These are phyloP conservation scores for Epipyxis sp. DNA, from an alignment of 108 stramenopile genomes.

Conservation along the genomic window DNA sequence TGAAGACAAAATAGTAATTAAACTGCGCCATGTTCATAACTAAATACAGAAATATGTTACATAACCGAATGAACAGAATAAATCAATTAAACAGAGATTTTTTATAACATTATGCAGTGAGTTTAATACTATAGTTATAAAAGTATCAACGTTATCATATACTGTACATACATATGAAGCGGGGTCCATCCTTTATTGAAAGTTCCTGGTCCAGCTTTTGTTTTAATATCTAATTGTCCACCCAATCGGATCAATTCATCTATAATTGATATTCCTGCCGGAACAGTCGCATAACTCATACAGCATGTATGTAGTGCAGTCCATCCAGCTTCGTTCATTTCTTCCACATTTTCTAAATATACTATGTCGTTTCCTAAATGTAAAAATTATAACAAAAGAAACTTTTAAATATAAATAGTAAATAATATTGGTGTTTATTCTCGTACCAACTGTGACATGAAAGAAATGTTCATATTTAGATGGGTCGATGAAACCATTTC, in stretches of 20 bases:
- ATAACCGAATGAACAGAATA: no score
- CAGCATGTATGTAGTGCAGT: slow-evolving; percentile 62
- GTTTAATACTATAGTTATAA: no score
- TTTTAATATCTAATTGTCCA: slow-evolving; percentile 42
- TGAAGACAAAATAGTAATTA: no score
- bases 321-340: slow-evolving; percentile 52
- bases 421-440: background rate
- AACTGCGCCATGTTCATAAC: no score
- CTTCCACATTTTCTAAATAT: background rate
- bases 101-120: no score
- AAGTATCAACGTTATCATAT: no score
- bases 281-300: slow-evolving; percentile 43
- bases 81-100: no score
- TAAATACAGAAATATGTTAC: no score
- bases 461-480: slow-evolving; percentile 23
- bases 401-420: no score
- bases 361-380: slow-evolving; percentile 3
- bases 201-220: slow-evolving; percentile 50
- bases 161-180: slow-evolving; percentile 50
- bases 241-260: slow-evolving; percentile 35
- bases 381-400: background rate
- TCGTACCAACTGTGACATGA: slow-evolving; percentile 3
- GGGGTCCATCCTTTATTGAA: slow-evolving; percentile 60
- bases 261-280: slow-evolving; percentile 37
- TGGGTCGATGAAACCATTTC: background rate